Percentiles rank a stretch among this genome's conserved stretches.
Evolutionary conservation across 2,329 filamentous ascomycete species (phyloP).

Genomic region (Helicocarpus griseus): DNA sequence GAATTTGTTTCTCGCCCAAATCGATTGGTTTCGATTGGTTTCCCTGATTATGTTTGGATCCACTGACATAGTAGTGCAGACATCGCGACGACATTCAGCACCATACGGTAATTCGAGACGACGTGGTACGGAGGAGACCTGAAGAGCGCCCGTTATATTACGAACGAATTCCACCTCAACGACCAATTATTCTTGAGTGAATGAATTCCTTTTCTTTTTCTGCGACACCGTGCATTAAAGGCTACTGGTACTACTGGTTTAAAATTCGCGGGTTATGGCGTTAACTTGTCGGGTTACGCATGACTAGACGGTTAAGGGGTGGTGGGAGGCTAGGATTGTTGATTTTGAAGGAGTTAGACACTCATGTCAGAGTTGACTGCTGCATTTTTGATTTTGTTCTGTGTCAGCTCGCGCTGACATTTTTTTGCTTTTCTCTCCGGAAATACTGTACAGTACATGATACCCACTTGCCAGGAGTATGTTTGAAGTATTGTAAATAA

Average conservation of each 20-base stretch:
- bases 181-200: neutral
- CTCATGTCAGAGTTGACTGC: no score
- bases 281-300: no score
- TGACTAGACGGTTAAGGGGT: neutral
- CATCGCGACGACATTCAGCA: neutral
- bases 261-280: no score
- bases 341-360: neutral
- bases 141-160: neutral
- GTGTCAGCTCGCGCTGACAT: neutral
- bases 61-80: neutral
- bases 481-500: neutral
- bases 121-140: neutral
- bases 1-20: neutral
- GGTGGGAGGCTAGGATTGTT: neutral
- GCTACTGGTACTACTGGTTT: neutral
- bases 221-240: neutral
- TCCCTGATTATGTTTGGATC: neutral
- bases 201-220: neutral
- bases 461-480: neutral
- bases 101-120: neutral
- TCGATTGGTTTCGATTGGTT: neutral
- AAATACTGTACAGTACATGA: slow-evolving; percentile 6
- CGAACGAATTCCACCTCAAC: neutral
- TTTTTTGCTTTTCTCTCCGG: neutral
- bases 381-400: neutral